Evolutionary conservation across 345 rosid genomes (phyloP).

Genomic region (Mercurialis annua): DNA sequence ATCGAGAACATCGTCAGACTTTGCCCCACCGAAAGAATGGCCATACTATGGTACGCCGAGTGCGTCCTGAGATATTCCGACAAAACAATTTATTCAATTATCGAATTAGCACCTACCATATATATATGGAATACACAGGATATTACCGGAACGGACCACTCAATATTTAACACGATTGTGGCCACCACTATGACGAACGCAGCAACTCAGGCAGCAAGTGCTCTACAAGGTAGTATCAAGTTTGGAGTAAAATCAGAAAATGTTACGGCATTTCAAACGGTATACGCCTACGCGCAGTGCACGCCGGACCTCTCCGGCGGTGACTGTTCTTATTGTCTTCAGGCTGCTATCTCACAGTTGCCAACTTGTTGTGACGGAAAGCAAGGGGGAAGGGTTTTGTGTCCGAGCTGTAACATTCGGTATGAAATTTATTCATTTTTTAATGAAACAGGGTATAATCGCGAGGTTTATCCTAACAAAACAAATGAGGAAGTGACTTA

Average conservation of each 20-base stretch:
- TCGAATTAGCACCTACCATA: background rate
- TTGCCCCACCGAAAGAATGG: slow-evolving; percentile 28
- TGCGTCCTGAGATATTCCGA: slow-evolving; percentile 38
- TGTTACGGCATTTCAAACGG: slow-evolving; percentile 9
- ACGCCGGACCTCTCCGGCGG: slow-evolving; percentile 40
- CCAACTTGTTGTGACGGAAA: slow-evolving; percentile 14
- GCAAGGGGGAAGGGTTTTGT: slow-evolving; percentile 30
- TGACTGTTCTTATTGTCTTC: slow-evolving; percentile 43
- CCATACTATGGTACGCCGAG: slow-evolving; percentile 34
- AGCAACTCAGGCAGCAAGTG: slow-evolving; percentile 8
- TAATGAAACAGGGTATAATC: background rate
- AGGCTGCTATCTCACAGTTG: background rate
- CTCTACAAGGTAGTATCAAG: slow-evolving; percentile 16
- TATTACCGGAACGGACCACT: background rate
- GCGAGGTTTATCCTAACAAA: background rate
- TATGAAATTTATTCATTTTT: slow-evolving; percentile 31
- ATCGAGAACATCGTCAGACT: background rate
- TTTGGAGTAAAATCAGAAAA: slow-evolving; percentile 24
- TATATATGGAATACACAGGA: background rate
- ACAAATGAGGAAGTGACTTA: background rate
- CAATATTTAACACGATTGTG: slow-evolving; percentile 2
- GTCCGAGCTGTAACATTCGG: slow-evolving; percentile 36
- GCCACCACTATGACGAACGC: slow-evolving; percentile 6
- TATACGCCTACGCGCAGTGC: slow-evolving; percentile 49
- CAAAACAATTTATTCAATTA: background rate